Evolutionary conservation across 1,139 yeast species (phyloP), one percentile per base, ranked within the genome.

Genomic region (Nadsonia commutata): DNA sequence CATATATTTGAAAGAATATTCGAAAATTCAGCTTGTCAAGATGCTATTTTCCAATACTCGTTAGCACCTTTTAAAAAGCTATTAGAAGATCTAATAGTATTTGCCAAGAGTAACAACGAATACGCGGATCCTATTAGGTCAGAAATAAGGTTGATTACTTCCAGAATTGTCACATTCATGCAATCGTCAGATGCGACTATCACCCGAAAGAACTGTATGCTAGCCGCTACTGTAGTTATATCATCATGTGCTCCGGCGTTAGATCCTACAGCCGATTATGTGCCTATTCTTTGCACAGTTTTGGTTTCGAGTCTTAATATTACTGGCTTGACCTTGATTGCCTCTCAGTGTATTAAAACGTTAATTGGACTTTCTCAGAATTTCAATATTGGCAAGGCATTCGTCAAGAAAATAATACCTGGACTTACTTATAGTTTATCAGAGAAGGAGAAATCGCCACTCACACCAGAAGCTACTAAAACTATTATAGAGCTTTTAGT

Each of bases 1-100:
- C 80, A 70, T 53, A 70, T 80, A 7, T 72, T 80, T 49, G 76
- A 81, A 5, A 68, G 72, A 52, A 66, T 81, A 22, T 74, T 74
- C 52, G 78, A 76, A 51, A 66, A 66, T n/a, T 56, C 55, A 13
- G 48, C 46, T 20, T 53, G 57, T 42, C 58, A 56, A 40, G 53
- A 48, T 39, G 46, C 47, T 36, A 53, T 59, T 21, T 52, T 56
- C 21, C 54, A 58, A 11, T 50, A 48, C 3, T 49, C 58, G 2
- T 49, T 65, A 18, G 57, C 57, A 3, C 52, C 57, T 7, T 58
- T 60, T 46, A 59, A 56, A 47, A 53, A 51, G 40, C 51, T 63
- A 20, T 48, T 65, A 17, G 51, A 48, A 38, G 53, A 56, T 45
- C 53, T 64, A 56, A 52, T 56, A 39, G 46, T 47, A 36, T 54